Percentiles rank a stretch among this genome's conserved stretches.
Evolutionary conservation across 129 eudicot species (phyloP).

Genomic region (Arctium lappa): DNA sequence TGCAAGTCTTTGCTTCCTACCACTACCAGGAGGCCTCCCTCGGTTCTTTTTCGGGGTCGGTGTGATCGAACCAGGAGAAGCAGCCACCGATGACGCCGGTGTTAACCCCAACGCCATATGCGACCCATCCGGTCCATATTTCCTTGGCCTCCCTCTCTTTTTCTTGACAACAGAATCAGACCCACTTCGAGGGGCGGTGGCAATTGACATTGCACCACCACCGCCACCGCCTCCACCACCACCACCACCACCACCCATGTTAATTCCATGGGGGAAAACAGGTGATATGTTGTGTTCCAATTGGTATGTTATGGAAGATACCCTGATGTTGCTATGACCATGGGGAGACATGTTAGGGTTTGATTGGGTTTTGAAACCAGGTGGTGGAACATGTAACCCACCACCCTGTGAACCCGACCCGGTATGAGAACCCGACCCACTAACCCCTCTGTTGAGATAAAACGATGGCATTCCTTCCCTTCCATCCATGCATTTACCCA

Average conservation of each 20-base stretch:
- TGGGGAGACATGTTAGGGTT: constrained; percentile 55
- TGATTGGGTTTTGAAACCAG: constrained; percentile 44
- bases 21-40: constrained; percentile 92
- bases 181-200: constrained; percentile 34
- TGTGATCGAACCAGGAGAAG: constrained; percentile 35
- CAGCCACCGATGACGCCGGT: constrained; percentile 35
- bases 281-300: constrained; percentile 41
- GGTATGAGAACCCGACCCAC: constrained; percentile 40
- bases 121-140: constrained; percentile 75
- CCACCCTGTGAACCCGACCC: constrained; percentile 31
- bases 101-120: constrained; percentile 50
- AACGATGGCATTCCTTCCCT: constrained; percentile 83
- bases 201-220: constrained; percentile 18
- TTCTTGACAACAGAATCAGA: constrained; percentile 45
- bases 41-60: constrained; percentile 38
- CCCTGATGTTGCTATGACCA: constrained; percentile 45
- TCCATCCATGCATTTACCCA: constrained; percentile 88
- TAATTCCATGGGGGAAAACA: constrained; percentile 41
- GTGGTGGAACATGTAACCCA: constrained; percentile 37
- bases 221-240: neutral
- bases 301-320: constrained; percentile 44
- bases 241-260: constrained; percentile 11
- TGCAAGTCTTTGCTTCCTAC: constrained; percentile 78
- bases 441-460: constrained; percentile 60
- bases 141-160: constrained; percentile 94